phyloP scores from a whole-genome alignment of 2,329 filamentous ascomycete genomes.

The Cordyceps cicadae region DNA sequence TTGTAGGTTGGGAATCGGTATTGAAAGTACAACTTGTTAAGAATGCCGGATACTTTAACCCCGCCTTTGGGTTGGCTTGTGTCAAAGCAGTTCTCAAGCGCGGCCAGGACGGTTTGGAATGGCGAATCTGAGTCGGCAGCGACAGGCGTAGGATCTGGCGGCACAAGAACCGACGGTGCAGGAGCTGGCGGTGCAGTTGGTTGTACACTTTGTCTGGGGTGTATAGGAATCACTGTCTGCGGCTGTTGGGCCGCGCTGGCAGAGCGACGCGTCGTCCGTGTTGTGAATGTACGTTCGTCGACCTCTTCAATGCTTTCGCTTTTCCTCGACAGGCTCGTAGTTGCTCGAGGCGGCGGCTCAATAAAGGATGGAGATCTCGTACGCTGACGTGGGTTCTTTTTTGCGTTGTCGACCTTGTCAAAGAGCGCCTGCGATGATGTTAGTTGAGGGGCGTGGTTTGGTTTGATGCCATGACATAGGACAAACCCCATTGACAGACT shows the following conservation, averaged over 20 bases:
- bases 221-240: not conserved
- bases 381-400: constrained; percentile 17
- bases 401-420: constrained; percentile 17
- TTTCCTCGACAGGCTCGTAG: constrained; percentile 9
- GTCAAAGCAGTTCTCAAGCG: not conserved
- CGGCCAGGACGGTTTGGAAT: constrained; percentile 3
- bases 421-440: constrained; percentile 20
- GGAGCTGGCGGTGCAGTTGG: not conserved
- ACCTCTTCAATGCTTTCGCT: constrained; percentile 13
- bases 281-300: not conserved
- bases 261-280: not conserved
- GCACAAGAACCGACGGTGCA: not conserved
- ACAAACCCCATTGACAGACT: constrained; percentile 31
- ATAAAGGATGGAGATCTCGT: constrained; percentile 3
- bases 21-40: constrained; percentile 25
- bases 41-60: constrained; percentile 15
- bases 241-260: not conserved
- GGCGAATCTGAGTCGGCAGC: not conserved
- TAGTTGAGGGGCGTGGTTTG: not conserved
- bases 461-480: not conserved
- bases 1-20: constrained; percentile 24
- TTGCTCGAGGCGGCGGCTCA: not conserved
- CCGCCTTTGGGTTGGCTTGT: constrained; percentile 15
- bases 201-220: not conserved
- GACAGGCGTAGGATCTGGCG: not conserved